These are phyloP conservation scores for Trypanosoma rangeli DNA, from an alignment of 208 protist species.

Conservation along the genomic window DNA sequence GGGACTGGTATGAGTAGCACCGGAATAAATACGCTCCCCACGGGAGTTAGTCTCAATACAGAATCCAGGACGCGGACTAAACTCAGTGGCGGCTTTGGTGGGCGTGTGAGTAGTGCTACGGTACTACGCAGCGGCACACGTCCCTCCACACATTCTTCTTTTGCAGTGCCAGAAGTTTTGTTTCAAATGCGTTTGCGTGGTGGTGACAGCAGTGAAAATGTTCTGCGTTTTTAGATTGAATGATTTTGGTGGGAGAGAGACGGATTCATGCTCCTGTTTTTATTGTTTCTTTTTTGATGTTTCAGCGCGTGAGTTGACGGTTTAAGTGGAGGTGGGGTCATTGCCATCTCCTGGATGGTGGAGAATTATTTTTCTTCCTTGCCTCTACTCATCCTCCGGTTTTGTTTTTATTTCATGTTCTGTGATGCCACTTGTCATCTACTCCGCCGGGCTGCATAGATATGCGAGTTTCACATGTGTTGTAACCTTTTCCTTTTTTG, in stretches of 20 bases:
- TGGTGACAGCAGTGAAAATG: neutral
- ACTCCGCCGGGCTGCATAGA: neutral
- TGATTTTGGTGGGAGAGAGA: neutral
- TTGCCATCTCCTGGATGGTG: neutral
- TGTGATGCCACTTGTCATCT: neutral
- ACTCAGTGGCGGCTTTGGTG: constrained; percentile 1
- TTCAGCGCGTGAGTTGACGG: neutral
- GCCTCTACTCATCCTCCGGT: neutral
- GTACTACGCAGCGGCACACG: neutral
- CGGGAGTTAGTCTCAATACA: neutral
- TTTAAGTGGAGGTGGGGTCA: neutral
- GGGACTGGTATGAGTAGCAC: neutral
- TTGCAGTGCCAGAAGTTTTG: constrained; percentile 26
- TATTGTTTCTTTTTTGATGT: neutral
- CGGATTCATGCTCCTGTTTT: neutral
- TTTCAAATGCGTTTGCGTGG: constrained; percentile 4
- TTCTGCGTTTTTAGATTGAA: constrained; percentile 5
- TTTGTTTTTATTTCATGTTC: no score
- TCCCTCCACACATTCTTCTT: constrained; percentile 12
- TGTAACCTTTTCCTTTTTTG: neutral
- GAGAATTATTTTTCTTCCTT: neutral
- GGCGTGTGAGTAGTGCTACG: neutral
- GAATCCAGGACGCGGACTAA: neutral
- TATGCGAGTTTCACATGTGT: neutral
- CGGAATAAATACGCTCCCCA: neutral